A percentile compares a stretch with the other conserved stretches of the same genome.
Conservation (phyloP, 2,329 filamentous ascomycete genomes). For the Botrytis pseudocinerea region DNA sequence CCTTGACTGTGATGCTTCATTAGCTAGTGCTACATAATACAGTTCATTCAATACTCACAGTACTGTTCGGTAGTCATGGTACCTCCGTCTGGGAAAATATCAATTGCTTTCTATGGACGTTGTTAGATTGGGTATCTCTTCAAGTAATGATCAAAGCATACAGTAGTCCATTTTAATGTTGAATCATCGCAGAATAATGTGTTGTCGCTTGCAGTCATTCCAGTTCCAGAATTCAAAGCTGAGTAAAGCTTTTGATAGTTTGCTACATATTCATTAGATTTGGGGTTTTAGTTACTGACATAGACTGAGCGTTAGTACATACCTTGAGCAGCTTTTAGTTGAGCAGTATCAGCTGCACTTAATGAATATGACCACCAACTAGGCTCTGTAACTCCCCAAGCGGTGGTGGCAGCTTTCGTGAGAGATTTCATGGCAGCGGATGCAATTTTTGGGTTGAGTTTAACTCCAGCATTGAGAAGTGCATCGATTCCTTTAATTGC, state of each 20-base stretch:
- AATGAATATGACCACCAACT: slow-evolving; percentile 8
- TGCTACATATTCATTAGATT: background rate
- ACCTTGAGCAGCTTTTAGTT: slow-evolving; percentile 20
- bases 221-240: slow-evolving; percentile 7
- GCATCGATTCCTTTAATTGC: slow-evolving; percentile 11
- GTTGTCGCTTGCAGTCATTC: slow-evolving; percentile 16
- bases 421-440: slow-evolving; percentile 9
- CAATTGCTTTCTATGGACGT: background rate
- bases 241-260: slow-evolving; percentile 19
- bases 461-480: slow-evolving; percentile 16
- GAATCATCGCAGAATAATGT: slow-evolving; percentile 21
- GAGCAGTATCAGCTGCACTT: slow-evolving; percentile 14
- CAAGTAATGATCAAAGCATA: background rate
- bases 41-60: background rate
- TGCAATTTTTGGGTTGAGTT: slow-evolving; percentile 9
- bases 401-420: slow-evolving; percentile 1
- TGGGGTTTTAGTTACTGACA: too few relatives aligned
- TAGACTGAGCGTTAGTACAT: background rate
- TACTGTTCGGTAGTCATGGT: slow-evolving; percentile 10
- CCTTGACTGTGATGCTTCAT: background rate
- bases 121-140: background rate
- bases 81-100: slow-evolving; percentile 13
- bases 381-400: slow-evolving; percentile 9
- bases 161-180: slow-evolving; percentile 18
- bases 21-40: background rate